Percentiles rank a stretch among this genome's conserved stretches.
Conservation (phyloP, 2,329 filamentous ascomycete species). For the Graphilbum ipis-grandicollis region DNA sequence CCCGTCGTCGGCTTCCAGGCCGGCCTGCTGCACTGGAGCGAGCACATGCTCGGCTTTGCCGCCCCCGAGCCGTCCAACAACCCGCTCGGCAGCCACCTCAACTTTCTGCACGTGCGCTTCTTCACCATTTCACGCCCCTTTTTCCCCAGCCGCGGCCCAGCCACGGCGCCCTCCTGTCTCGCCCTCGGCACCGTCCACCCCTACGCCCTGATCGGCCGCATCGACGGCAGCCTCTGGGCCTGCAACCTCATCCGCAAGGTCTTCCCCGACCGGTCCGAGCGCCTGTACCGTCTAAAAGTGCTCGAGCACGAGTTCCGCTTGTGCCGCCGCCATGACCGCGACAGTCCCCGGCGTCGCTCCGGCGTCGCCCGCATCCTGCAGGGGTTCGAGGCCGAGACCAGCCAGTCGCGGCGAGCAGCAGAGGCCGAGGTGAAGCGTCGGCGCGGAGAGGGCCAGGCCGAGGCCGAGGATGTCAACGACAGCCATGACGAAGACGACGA, state of each 20-base stretch:
- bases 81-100: slow-evolving; percentile 32
- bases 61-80: slow-evolving; percentile 33
- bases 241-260: slow-evolving; percentile 27
- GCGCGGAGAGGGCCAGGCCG: slow-evolving; percentile 9
- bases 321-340: slow-evolving; percentile 5
- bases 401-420: slow-evolving; percentile 16
- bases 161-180: slow-evolving; percentile 26
- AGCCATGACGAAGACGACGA: slow-evolving; percentile 7
- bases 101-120: slow-evolving; percentile 33
- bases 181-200: slow-evolving; percentile 33
- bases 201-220: slow-evolving; percentile 28
- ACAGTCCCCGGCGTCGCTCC: neutral
- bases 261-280: slow-evolving; percentile 21
- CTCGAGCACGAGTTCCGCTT: slow-evolving; percentile 37
- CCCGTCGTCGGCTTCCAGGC: slow-evolving; percentile 33
- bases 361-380: slow-evolving; percentile 33
- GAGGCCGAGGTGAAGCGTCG: slow-evolving; percentile 11
- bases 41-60: slow-evolving; percentile 37
- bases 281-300: slow-evolving; percentile 23
- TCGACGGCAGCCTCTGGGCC: slow-evolving; percentile 24
- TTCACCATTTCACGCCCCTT: slow-evolving; percentile 35
- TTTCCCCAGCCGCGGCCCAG: slow-evolving; percentile 21
- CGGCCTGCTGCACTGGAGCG: slow-evolving; percentile 34
- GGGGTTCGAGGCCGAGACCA: slow-evolving; percentile 32
- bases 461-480: slow-evolving; percentile 10